These are phyloP conservation scores for Epichloe amarillans DNA, from an alignment of 2,329 filamentous ascomycete species.

Conservation along the genomic window DNA sequence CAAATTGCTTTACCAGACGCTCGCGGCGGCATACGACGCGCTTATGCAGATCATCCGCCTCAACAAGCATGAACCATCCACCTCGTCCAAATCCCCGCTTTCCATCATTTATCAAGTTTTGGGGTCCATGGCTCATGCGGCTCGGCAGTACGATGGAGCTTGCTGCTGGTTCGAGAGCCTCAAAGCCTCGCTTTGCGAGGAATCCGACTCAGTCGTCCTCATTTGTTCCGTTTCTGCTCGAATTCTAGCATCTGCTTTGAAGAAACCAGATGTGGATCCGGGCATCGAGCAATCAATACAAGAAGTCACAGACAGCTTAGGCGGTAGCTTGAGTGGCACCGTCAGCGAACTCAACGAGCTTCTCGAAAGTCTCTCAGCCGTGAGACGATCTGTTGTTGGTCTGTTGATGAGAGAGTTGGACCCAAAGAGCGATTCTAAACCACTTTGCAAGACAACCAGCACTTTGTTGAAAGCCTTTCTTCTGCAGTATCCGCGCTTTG, in stretches of 20 bases:
- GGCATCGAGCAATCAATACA: slow-evolving; percentile 29
- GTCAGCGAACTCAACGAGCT: slow-evolving; percentile 47
- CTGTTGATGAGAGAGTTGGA: slow-evolving; percentile 25
- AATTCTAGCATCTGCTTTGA: slow-evolving; percentile 40
- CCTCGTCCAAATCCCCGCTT: slow-evolving; percentile 29
- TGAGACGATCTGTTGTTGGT: slow-evolving; percentile 40
- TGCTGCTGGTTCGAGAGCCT: slow-evolving; percentile 40
- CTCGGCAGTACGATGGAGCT: slow-evolving; percentile 35
- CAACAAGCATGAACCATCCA: slow-evolving; percentile 20
- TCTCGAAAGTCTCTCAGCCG: slow-evolving; percentile 39
- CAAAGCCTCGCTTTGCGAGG: slow-evolving; percentile 22
- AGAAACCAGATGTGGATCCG: slow-evolving; percentile 23
- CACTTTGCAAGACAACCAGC: slow-evolving; percentile 12
- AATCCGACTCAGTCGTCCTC: slow-evolving; percentile 33
- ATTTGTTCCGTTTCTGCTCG: slow-evolving; percentile 41
- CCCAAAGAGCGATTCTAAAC: slow-evolving; percentile 6
- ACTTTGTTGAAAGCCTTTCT: slow-evolving; percentile 41
- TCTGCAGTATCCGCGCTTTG: slow-evolving; percentile 45
- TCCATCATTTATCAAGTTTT: slow-evolving; percentile 39
- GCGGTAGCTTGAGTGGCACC: slow-evolving; percentile 46
- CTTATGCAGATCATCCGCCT: slow-evolving; percentile 20
- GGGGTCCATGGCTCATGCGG: slow-evolving; percentile 33
- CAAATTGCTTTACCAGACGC: slow-evolving; percentile 24
- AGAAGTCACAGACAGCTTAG: slow-evolving; percentile 40
- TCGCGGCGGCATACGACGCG: slow-evolving; percentile 17